Base-by-base conservation (phyloP, 441 rosid genomes). In the Hura crepitans region DNA sequence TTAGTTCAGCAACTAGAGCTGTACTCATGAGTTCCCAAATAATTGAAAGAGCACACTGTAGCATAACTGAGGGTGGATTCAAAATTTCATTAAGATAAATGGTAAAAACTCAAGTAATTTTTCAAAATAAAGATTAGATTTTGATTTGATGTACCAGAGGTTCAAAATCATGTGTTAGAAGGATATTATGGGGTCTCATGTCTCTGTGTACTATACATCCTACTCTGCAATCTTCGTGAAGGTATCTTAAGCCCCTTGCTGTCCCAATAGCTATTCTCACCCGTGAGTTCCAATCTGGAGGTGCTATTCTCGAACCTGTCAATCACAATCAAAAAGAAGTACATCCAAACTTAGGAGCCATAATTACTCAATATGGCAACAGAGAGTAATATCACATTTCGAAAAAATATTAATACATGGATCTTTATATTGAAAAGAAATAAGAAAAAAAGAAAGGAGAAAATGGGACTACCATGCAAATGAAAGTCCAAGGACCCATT, bases 201-300 rank as follows among this genome's bases (percentile, higher is more conserved):
- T 85, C 90, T 74, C 89, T 81, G 70, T 87, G 94, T 20, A 87
- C 85, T 57, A 89, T 82, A 68, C 87, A 83, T 62, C 94, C 94
- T 57, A 85, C 90, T 83, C 94, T 87, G 67, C 94, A 89, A 78
- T 89, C 94, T 78, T 87, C 91, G 23, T 89, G 94, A 74, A 89
- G 91, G 74, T 89, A 87, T 37, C 94, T 72, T 62, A 89, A 75
- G 62, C 94, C 90, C 66, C 87, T 71, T 43, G 94, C 94, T 59
- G 87, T 72, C 54, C 94, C 94, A 68, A 81, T 77, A 23, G 91
- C 88, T 75, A 89, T 82, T 73, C 82, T 86, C 72, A 85, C 64
- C 58, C 91, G 76, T 46, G 85, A 84, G 47, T 78, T 74, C 91
- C 88, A 89, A 78, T 80, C 82, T 35, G 86, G 63, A 43, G 83